phyloP scores from a whole-genome alignment of 495 filamentous ascomycete species.

The Neurospora intermedia region DNA sequence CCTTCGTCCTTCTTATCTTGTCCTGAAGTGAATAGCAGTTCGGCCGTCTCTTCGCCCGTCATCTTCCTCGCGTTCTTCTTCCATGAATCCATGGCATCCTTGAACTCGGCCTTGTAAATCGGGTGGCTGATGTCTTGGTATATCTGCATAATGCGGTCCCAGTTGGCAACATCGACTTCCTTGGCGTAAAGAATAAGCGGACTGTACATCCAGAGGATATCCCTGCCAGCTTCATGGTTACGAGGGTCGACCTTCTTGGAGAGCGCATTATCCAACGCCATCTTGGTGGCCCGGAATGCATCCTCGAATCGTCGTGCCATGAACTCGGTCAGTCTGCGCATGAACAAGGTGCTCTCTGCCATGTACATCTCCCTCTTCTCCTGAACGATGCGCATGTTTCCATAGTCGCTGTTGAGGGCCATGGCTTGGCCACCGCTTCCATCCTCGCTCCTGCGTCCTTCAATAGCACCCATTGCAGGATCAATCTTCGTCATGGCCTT shows the following conservation, averaged over 20 bases:
- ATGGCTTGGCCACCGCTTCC: slow-evolving; percentile 35
- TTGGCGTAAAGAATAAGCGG: slow-evolving; percentile 75
- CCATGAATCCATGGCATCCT: slow-evolving; percentile 70
- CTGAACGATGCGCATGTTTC: slow-evolving; percentile 83
- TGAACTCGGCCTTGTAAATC: slow-evolving; percentile 74
- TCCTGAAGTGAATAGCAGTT: slow-evolving; percentile 77
- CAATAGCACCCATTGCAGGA: slow-evolving; percentile 52
- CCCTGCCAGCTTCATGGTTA: slow-evolving; percentile 41
- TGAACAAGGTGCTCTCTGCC: slow-evolving; percentile 56
- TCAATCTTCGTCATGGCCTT: slow-evolving; percentile 95
- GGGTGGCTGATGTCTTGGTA: slow-evolving; percentile 68
- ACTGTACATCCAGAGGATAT: slow-evolving; percentile 69
- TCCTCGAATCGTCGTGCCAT: slow-evolving; percentile 72
- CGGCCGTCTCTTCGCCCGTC: slow-evolving; percentile 66
- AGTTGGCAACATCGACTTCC: slow-evolving; percentile 70
- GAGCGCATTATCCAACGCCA: slow-evolving; percentile 41
- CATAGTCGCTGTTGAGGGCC: slow-evolving; percentile 68
- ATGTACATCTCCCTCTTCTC: slow-evolving; percentile 86
- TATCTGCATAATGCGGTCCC: slow-evolving; percentile 64
- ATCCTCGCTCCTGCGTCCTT: slow-evolving; percentile 40
- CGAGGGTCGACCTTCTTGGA: slow-evolving; percentile 43
- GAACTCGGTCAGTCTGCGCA: slow-evolving; percentile 67
- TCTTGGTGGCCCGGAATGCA: slow-evolving; percentile 53
- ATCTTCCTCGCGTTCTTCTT: slow-evolving; percentile 68
- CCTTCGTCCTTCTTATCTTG: slow-evolving; percentile 72